Evolutionary conservation across 2,329 filamentous ascomycete genomes (phyloP).

Genomic region (Pseudocercospora fijiensis): DNA sequence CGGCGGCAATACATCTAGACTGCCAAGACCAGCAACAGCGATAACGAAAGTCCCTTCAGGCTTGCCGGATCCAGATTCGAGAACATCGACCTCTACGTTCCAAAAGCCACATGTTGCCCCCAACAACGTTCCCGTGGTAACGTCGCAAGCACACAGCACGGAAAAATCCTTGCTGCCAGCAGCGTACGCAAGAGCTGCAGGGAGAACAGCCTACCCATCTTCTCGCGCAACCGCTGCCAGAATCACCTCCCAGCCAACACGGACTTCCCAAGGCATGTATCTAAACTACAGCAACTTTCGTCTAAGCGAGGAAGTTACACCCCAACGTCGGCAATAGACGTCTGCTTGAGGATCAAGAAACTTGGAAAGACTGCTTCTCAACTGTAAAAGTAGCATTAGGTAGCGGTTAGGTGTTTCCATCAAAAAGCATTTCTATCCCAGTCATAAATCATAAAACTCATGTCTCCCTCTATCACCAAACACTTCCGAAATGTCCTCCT

Average conservation of each 20-base stretch:
- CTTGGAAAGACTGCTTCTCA: neutral
- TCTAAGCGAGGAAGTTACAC: neutral
- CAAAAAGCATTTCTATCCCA: neutral
- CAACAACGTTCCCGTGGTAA: neutral
- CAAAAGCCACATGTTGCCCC: neutral
- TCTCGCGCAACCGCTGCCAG: neutral
- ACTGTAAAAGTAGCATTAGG: neutral
- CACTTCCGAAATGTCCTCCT: constrained; percentile 20
- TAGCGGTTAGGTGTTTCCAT: neutral
- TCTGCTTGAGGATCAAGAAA: neutral
- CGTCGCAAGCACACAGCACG: neutral
- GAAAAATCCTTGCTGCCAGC: neutral
- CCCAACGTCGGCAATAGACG: neutral
- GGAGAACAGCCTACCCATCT: neutral
- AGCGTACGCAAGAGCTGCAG: neutral
- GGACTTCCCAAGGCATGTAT: neutral
- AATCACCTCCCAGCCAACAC: neutral
- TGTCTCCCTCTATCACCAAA: neutral
- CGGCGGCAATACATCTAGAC: neutral
- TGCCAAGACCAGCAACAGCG: neutral
- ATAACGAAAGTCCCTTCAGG: neutral
- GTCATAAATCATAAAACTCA: neutral
- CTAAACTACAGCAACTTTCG: constrained; percentile 3
- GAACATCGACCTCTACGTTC: neutral
- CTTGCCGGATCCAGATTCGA: neutral